Evolutionary conservation across 1,284 basidiomycete species (phyloP).

Genomic region (Rhizopogon parksii): DNA sequence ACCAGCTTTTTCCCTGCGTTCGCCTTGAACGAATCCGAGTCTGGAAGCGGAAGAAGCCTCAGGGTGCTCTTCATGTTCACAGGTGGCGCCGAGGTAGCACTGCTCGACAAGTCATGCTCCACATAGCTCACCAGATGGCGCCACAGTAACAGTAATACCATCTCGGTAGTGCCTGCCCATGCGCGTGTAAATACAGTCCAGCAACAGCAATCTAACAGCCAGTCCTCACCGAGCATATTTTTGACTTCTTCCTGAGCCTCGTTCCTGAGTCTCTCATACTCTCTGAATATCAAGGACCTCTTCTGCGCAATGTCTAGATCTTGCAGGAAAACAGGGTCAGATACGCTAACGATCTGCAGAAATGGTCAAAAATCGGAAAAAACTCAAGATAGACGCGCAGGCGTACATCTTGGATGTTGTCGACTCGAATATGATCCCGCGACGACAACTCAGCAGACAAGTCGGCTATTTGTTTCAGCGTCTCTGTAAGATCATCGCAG

Average conservation of each 20-base stretch:
- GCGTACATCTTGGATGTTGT: slow-evolving; percentile 65
- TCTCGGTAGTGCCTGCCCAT: slow-evolving; percentile 65
- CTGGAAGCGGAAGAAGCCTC: slow-evolving; percentile 48
- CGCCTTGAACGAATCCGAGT: slow-evolving; percentile 43
- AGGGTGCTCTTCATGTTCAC: slow-evolving; percentile 37
- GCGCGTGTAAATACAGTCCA: neutral
- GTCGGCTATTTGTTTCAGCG: slow-evolving; percentile 61
- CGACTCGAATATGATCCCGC: slow-evolving; percentile 62
- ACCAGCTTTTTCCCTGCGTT: slow-evolving; percentile 50
- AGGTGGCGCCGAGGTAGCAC: slow-evolving; percentile 13
- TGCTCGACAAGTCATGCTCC: slow-evolving; percentile 33
- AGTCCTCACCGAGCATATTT: slow-evolving; percentile 45
- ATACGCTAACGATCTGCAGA: slow-evolving; percentile 46
- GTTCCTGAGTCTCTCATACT: slow-evolving; percentile 45
- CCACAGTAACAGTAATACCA: slow-evolving; percentile 80
- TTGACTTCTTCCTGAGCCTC: slow-evolving; percentile 42
- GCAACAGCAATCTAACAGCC: slow-evolving; percentile 6
- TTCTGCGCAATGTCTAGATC: slow-evolving; percentile 65
- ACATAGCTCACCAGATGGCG: slow-evolving; percentile 70
- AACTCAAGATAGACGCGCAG: neutral
- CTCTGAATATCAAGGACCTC: slow-evolving; percentile 53
- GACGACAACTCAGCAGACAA: slow-evolving; percentile 66
- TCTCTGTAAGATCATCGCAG: slow-evolving; percentile 51
- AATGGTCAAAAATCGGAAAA: neutral
- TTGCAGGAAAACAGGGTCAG: slow-evolving; percentile 50